Percentiles rank a stretch among this genome's conserved stretches.
Evolutionary conservation across 164 flowering plant species (phyloP).

Genomic region (Chloranthus sessilifolius): DNA sequence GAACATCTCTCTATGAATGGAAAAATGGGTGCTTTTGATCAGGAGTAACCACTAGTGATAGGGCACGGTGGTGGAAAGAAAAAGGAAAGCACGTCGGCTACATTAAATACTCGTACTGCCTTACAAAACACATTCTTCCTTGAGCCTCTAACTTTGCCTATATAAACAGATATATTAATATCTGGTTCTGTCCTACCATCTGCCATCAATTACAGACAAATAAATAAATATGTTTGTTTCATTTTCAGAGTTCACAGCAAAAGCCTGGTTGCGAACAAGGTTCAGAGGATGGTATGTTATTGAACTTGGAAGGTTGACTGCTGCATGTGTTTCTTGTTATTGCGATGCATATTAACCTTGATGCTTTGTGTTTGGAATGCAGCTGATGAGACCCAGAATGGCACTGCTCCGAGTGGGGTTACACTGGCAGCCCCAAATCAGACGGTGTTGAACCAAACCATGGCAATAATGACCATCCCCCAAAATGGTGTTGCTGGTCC

Average conservation of each 20-base stretch:
- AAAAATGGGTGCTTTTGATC: no score
- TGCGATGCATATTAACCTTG: background rate
- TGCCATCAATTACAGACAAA: no score
- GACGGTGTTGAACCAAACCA: conserved; percentile 13
- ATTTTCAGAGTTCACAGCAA: conserved; percentile 20
- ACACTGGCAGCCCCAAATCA: conserved; percentile 17
- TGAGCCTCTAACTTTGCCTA: no score
- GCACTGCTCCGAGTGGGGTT: conserved; percentile 16
- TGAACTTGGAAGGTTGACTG: background rate
- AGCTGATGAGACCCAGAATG: conserved; percentile 22
- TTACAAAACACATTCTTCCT: no score
- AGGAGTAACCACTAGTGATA: no score
- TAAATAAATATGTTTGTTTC: background rate
- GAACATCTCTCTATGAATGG: no score
- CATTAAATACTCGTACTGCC: no score
- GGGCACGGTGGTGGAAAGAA: no score
- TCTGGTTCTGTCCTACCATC: background rate
- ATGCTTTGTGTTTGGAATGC: conserved; percentile 1
- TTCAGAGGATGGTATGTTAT: conserved; percentile 19
- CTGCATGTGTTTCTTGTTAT: background rate
- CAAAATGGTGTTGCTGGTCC: conserved; percentile 23
- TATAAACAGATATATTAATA: no score
- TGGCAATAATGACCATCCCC: conserved; percentile 18
- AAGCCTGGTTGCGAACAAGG: conserved; percentile 16
- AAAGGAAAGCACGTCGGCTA: no score